phyloP scores from a whole-genome alignment of 2,329 filamentous ascomycete genomes.

The Xylaria sp. region DNA sequence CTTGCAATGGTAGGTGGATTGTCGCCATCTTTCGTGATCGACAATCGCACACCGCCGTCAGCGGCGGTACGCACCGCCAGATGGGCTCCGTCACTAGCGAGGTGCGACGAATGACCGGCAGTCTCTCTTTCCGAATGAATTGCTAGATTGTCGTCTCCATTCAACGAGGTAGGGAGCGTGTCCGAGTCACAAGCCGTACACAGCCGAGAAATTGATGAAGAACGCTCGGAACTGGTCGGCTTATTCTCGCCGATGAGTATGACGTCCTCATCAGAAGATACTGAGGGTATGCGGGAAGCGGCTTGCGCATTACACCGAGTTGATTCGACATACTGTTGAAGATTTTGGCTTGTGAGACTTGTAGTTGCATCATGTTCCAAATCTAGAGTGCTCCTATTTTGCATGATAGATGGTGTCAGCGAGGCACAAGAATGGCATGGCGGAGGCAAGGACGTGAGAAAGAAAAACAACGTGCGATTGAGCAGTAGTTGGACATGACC shows the following conservation, averaged over 20 bases:
- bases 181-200: constrained; percentile 1
- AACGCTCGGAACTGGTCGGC: not conserved
- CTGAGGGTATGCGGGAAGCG: not conserved
- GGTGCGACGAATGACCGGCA: not conserved
- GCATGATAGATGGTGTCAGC: constrained; percentile 1
- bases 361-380: not conserved
- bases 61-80: not conserved
- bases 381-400: not conserved
- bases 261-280: constrained; percentile 11
- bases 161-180: constrained; percentile 12
- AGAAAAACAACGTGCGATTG: not conserved
- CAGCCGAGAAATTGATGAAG: constrained; percentile 2
- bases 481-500: constrained; percentile 1
- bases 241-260: constrained; percentile 6
- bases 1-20: not conserved
- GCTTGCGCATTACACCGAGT: not conserved
- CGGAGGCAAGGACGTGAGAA: not conserved
- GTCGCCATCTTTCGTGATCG: not conserved
- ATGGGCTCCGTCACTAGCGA: not conserved
- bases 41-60: not conserved
- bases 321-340: constrained; percentile 6
- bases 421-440: not conserved
- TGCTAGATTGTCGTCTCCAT: constrained; percentile 8
- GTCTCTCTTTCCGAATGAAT: constrained; percentile 8
- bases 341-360: constrained; percentile 15